phyloP scores from a whole-genome alignment of 768 basidiomycete genomes.

The Boletus speciosus region DNA sequence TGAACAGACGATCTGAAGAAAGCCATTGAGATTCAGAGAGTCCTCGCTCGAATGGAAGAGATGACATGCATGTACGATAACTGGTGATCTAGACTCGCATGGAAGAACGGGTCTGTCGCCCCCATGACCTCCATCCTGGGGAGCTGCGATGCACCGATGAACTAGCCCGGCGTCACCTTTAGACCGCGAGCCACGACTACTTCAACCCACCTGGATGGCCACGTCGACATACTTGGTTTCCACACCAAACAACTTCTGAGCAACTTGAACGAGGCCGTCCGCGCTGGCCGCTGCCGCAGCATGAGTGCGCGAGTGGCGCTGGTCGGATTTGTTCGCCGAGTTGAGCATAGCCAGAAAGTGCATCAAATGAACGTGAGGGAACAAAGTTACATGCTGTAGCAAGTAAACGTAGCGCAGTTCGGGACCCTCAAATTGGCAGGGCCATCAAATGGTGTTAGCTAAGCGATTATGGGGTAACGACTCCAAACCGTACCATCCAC shows the following conservation, averaged over 20 bases:
- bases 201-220: conserved; percentile 44
- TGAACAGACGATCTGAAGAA: conserved; percentile 60
- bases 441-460: neutral
- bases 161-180: conserved; percentile 35
- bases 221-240: conserved; percentile 53
- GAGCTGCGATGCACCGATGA: conserved; percentile 66
- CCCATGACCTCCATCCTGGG: conserved; percentile 69
- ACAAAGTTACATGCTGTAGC: neutral
- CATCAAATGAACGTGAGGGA: neutral
- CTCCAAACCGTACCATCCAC: too few species aligned
- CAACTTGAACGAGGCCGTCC: conserved; percentile 31
- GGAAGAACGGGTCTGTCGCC: conserved; percentile 67
- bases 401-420: neutral
- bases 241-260: conserved; percentile 33
- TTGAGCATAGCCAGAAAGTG: conserved; percentile 8
- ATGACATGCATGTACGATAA: conserved; percentile 61
- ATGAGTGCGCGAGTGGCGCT: conserved; percentile 1
- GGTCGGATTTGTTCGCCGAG: conserved; percentile 12
- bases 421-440: neutral
- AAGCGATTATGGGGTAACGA: neutral
- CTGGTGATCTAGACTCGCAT: conserved; percentile 59
- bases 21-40: neutral
- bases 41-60: neutral
- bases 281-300: conserved; percentile 8
- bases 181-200: neutral